These are phyloP conservation scores for Sporothrix variecibatus DNA, from an alignment of 2,329 filamentous ascomycete genomes.

Conservation along the genomic window DNA sequence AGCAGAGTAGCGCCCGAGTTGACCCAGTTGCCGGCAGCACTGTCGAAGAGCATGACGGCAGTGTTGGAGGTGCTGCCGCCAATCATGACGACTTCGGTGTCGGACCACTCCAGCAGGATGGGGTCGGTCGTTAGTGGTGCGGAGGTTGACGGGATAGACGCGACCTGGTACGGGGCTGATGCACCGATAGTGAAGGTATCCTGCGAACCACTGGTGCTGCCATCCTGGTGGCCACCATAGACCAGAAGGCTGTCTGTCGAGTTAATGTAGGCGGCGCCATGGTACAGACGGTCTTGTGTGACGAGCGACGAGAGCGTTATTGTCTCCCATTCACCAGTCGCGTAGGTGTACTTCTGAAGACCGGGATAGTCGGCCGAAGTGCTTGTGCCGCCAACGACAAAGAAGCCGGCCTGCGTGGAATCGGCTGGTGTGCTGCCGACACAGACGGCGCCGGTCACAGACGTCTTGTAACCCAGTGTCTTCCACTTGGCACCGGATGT, in stretches of 20 bases:
- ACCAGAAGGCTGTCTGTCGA: constrained; percentile 72
- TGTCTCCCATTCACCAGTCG: constrained; percentile 55
- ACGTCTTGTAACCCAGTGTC: constrained; percentile 62
- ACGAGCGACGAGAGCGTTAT: constrained; percentile 50
- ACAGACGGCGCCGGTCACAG: constrained; percentile 75
- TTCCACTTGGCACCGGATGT: constrained; percentile 72
- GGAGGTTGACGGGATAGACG: constrained; percentile 55
- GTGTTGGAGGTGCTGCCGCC: constrained; percentile 69
- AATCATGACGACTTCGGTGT: constrained; percentile 69
- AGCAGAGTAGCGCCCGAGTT: constrained; percentile 66
- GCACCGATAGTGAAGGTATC: constrained; percentile 75
- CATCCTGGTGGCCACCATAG: constrained; percentile 74
- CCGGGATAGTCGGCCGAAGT: constrained; percentile 64
- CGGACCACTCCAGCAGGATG: constrained; percentile 73
- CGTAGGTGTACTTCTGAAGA: constrained; percentile 67
- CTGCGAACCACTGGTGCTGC: constrained; percentile 59
- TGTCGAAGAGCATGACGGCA: constrained; percentile 71
- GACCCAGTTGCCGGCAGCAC: constrained; percentile 62
- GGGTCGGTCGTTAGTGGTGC: constrained; percentile 66
- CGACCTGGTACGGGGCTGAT: constrained; percentile 63
- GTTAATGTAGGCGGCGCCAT: constrained; percentile 74
- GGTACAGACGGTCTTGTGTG: constrained; percentile 69
- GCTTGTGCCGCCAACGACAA: constrained; percentile 75
- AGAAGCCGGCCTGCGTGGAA: constrained; percentile 64
- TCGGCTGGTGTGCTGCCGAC: constrained; percentile 68